A percentile compares a stretch with the other conserved stretches of the same genome.
Evolutionary conservation across 2,329 filamentous ascomycete genomes (phyloP).

Genomic region (Bipolaris victoriae): DNA sequence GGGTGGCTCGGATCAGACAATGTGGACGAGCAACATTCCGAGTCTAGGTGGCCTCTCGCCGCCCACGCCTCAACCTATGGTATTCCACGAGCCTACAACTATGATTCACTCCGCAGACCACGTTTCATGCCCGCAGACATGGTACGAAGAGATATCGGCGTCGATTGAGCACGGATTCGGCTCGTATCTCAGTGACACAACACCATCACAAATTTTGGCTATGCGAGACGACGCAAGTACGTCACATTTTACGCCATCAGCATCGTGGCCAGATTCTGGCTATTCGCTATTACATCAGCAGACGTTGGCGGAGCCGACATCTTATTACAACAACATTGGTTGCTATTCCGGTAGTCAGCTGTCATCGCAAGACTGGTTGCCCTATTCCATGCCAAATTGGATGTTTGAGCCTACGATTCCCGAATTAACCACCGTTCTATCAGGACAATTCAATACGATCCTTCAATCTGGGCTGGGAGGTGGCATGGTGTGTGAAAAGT

Average conservation of each 20-base stretch:
- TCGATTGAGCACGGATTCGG: slow-evolving; percentile 20
- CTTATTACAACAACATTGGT: background rate
- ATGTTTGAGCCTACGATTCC: background rate
- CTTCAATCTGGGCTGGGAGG: background rate
- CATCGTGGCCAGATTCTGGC: background rate
- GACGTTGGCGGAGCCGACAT: background rate
- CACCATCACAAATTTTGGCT: background rate
- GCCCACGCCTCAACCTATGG: slow-evolving; percentile 39
- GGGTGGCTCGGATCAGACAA: slow-evolving; percentile 21
- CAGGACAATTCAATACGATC: background rate
- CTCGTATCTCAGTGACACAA: background rate
- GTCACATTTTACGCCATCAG: background rate
- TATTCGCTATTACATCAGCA: background rate
- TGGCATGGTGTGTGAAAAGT: background rate
- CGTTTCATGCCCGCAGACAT: slow-evolving; percentile 30
- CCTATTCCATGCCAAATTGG: background rate
- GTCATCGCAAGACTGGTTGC: background rate
- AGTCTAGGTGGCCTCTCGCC: slow-evolving; percentile 14
- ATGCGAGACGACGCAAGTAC: background rate
- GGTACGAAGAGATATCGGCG: slow-evolving; percentile 32
- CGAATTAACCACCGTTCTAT: background rate
- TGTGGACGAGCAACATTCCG: slow-evolving; percentile 20
- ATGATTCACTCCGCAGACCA: slow-evolving; percentile 27
- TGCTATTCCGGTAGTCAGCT: background rate
- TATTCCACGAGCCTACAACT: slow-evolving; percentile 30